These are phyloP conservation scores for Lichenothelia convexa DNA, from an alignment of 495 filamentous ascomycete species.

Conservation along the genomic window DNA sequence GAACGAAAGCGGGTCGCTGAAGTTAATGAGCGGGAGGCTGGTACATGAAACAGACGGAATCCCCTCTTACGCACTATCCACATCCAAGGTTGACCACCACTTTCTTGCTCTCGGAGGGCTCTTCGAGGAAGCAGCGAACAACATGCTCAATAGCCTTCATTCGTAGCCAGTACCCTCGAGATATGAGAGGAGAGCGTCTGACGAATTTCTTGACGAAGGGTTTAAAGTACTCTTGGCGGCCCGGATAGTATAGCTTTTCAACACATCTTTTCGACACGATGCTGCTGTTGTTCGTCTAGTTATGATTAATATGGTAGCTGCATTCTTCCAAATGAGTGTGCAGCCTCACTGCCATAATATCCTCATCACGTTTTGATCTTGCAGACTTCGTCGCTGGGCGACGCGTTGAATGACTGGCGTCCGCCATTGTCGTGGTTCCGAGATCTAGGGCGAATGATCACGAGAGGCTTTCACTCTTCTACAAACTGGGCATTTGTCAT, in stretches of 20 bases:
- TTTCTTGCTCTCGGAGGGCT: slow-evolving; percentile 40
- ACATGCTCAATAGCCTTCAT: slow-evolving; percentile 62
- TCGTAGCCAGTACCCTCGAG: slow-evolving; percentile 72
- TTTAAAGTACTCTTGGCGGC: slow-evolving; percentile 60
- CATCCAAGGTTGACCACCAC: slow-evolving; percentile 75
- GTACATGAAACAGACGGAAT: not conserved
- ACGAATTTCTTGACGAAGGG: slow-evolving; percentile 73
- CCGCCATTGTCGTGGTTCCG: too few species aligned
- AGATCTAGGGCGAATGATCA: too few species aligned
- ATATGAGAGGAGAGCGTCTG: slow-evolving; percentile 65
- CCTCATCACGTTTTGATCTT: slow-evolving; percentile 12
- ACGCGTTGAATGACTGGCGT: not conserved
- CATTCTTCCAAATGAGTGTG: slow-evolving; percentile 1
- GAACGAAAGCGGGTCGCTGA: slow-evolving; percentile 79
- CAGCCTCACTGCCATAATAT: slow-evolving; percentile 11
- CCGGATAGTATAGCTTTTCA: slow-evolving; percentile 59
- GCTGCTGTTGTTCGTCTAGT: slow-evolving; percentile 80
- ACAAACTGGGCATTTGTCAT: too few species aligned
- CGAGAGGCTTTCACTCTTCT: too few species aligned
- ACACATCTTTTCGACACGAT: slow-evolving; percentile 84
- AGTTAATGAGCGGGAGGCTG: not conserved
- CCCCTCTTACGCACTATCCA: slow-evolving; percentile 62
- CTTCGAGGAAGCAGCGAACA: slow-evolving; percentile 49
- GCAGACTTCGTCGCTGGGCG: slow-evolving; percentile 1
- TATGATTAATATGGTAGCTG: slow-evolving; percentile 29